Evolutionary conservation across 805 yeast species (phyloP), one percentile per base, ranked within the genome.

Genomic region (Debaryomyces hansenii): DNA sequence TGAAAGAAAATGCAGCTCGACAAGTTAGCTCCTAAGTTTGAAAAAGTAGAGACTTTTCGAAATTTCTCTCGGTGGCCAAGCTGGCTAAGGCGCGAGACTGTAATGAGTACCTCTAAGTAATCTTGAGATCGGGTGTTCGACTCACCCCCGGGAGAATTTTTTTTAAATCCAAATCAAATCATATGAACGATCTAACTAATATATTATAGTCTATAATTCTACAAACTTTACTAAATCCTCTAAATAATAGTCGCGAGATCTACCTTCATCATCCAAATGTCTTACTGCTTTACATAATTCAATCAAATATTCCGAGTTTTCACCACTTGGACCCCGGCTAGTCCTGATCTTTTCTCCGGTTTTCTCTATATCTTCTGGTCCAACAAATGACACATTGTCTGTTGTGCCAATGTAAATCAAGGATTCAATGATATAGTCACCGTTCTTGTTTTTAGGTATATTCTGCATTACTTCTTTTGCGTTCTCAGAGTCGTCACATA

Each of bases 401-500:
- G 83, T 77, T 0, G 92, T 86, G 0, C 97, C 97, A 16, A 91
- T 87, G 62, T 91, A 91, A 0, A 89, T 89, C 20, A 72, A 67
- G 20, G 94, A 83, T 9, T 67, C 69, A 43, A 85, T 75, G 24
- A 68, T 55, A 29, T 64, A 70, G 42, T 70, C 70, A 5, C 79
- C 79, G 3, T 70, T 51, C 0, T 49, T 37, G 37, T 50, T 42
- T 12, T n/a, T 10, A 41, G 54, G 51, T 67, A 64, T 10, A 40
- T 11, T 34, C 9, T 35, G 27, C 18, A 51, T 35, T 2, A 54
- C 38, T 5, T 53, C 28, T 15, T 37, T 33, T 1, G 56, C 53
- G 4, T 53, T 32, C 4, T 20, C 41, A 3, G 27, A 21, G 10
- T 37, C 50, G 16, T 43, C 44, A 0, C 66, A 60, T n/a, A 55